phyloP scores from a whole-genome alignment of 1,284 basidiomycete genomes.

The Cutaneotrichosporon sp. region DNA sequence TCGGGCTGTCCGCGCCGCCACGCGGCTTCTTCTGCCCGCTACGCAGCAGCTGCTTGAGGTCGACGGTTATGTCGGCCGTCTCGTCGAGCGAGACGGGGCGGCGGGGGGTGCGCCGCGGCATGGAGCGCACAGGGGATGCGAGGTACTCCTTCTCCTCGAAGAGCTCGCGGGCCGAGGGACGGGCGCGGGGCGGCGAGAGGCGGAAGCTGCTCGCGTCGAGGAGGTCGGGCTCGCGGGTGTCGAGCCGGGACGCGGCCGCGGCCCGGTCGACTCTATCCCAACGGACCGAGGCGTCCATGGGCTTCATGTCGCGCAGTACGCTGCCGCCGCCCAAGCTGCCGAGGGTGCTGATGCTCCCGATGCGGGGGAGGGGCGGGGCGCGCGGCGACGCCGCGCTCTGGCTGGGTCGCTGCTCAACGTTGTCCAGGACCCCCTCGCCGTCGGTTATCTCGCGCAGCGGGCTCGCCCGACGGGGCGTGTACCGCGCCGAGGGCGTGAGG shows the following conservation, averaged over 20 bases:
- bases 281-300: background rate
- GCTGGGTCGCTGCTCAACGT: background rate
- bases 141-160: constrained; percentile 5
- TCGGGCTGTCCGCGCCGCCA: constrained; percentile 46
- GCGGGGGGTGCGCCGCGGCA: background rate
- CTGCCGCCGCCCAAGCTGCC: background rate
- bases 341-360: background rate
- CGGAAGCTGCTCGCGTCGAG: constrained; percentile 22
- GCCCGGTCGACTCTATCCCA: constrained; percentile 4
- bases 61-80: constrained; percentile 35
- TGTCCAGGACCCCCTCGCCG: background rate
- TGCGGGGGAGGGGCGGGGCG: background rate
- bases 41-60: constrained; percentile 37
- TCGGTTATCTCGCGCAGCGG: background rate
- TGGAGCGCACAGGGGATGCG: background rate
- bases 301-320: background rate
- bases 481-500: background rate
- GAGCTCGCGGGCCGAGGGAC: background rate
- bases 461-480: background rate
- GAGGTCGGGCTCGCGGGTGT: constrained; percentile 5
- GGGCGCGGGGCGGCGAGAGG: constrained; percentile 18
- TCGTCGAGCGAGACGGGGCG: background rate
- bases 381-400: background rate
- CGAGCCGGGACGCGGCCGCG: background rate
- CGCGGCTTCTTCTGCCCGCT: constrained; percentile 36